Evolutionary conservation across 1,139 yeast genomes (phyloP).

Genomic region (Hyphopichia buzzinii): DNA sequence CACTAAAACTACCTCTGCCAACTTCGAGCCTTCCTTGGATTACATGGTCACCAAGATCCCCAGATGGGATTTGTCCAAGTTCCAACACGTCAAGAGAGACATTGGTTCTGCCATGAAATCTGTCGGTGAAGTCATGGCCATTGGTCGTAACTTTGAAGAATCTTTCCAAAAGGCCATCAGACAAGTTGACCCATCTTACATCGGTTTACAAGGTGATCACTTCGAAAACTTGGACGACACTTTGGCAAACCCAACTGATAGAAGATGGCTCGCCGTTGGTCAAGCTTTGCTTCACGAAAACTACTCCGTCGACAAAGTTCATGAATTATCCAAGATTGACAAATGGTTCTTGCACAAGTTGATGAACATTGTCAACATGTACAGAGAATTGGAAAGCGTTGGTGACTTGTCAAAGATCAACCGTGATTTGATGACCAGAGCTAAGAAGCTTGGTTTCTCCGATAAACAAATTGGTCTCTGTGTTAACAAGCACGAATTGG

Average conservation of each 20-base stretch:
- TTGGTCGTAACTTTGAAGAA: slow-evolving; percentile 97
- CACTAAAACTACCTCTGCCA: slow-evolving; percentile 92
- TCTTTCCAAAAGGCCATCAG: slow-evolving; percentile 98
- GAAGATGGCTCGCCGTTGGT: slow-evolving; percentile 98
- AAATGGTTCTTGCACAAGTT: slow-evolving; percentile 94
- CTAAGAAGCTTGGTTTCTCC: slow-evolving; percentile 96
- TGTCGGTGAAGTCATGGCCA: slow-evolving; percentile 98
- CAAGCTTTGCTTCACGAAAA: slow-evolving; percentile 90
- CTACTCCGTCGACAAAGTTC: slow-evolving; percentile 88
- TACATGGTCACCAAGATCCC: slow-evolving; percentile 98
- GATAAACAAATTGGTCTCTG: slow-evolving; percentile 95
- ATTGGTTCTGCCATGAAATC: slow-evolving; percentile 98
- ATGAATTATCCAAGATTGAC: slow-evolving; percentile 87
- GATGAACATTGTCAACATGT: slow-evolving; percentile 86
- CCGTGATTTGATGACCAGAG: slow-evolving; percentile 69
- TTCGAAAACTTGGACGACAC: slow-evolving; percentile 79
- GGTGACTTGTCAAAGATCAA: slow-evolving; percentile 60
- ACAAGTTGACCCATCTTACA: slow-evolving; percentile 87
- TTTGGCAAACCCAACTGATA: slow-evolving; percentile 89
- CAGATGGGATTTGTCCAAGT: slow-evolving; percentile 97
- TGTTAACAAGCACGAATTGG: slow-evolving; percentile 87
- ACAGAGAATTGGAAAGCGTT: slow-evolving; percentile 68
- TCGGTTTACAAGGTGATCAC: slow-evolving; percentile 90
- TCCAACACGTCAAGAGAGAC: slow-evolving; percentile 89
- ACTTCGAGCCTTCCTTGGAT: slow-evolving; percentile 97